Conservation (phyloP, 768 basidiomycete genomes). For the Sporobolomyces phaffii region DNA sequence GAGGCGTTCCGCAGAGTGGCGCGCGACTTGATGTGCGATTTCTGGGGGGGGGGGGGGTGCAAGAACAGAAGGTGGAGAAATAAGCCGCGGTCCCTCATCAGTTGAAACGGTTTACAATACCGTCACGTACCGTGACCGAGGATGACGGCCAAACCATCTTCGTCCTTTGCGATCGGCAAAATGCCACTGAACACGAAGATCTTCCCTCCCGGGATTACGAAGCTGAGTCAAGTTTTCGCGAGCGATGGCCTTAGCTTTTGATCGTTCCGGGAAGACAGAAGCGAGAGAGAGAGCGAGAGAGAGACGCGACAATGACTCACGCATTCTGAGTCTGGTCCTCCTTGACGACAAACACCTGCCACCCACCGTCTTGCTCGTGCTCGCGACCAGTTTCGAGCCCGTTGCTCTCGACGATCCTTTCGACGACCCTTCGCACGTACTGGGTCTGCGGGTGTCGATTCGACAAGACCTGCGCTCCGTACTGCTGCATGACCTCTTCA, state of each 20-base stretch:
- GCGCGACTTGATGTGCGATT: constrained; percentile 47
- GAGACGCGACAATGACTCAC: constrained; percentile 1
- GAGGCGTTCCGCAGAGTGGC: constrained; percentile 50
- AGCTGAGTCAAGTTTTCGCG: constrained; percentile 3
- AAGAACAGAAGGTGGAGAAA: constrained; percentile 51
- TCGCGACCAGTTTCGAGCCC: constrained; percentile 56
- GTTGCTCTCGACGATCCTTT: constrained; percentile 63
- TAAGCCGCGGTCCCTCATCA: constrained; percentile 45
- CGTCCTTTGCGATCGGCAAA: constrained; percentile 66
- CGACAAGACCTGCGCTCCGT: constrained; percentile 58
- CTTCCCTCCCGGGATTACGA: constrained; percentile 53
- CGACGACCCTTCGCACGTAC: constrained; percentile 65
- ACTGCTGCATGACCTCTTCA: constrained; percentile 55
- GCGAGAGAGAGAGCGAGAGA: background rate
- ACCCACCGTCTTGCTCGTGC: background rate
- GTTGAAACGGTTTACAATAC: too few species aligned
- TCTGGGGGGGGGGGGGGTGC: constrained; percentile 43
- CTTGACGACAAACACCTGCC: constrained; percentile 26
- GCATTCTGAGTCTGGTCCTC: constrained; percentile 31
- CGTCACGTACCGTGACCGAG: constrained; percentile 71
- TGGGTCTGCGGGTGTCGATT: constrained; percentile 59
- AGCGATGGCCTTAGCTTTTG: background rate
- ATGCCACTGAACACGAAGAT: constrained; percentile 88
- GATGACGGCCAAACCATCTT: constrained; percentile 75
- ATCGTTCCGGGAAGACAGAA: too few species aligned